Conservation (phyloP, 805 yeast species). For the Saturnispora quitensis region DNA sequence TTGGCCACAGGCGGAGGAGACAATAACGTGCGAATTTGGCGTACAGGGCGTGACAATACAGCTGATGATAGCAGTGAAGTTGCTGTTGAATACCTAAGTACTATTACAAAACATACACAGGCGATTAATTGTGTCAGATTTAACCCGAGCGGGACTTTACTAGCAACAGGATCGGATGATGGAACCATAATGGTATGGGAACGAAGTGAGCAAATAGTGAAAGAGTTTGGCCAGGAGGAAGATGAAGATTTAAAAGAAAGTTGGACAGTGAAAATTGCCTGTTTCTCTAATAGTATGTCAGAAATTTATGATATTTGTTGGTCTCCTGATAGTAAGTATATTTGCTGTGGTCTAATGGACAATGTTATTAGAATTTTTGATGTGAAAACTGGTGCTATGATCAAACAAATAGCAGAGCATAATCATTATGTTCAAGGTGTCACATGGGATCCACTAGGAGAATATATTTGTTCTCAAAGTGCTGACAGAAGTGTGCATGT, state of each 20-base stretch:
- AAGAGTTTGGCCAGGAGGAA: conserved; percentile 52
- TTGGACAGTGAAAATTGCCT: conserved; percentile 59
- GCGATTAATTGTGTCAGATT: conserved; percentile 91
- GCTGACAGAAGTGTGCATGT: conserved; percentile 80
- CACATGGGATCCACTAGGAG: conserved; percentile 83
- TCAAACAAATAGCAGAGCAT: conserved; percentile 61
- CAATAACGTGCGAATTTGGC: conserved; percentile 60
- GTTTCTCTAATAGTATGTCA: conserved; percentile 44
- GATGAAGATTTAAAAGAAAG: conserved; percentile 48
- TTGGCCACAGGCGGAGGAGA: conserved; percentile 94
- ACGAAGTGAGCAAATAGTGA: conserved; percentile 40
- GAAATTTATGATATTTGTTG: conserved; percentile 90
- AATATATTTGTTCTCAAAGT: conserved; percentile 75
- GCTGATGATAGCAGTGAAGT: conserved; percentile 16
- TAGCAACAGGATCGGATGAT: conserved; percentile 95
- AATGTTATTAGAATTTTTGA: conserved; percentile 65
- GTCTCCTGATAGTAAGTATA: conserved; percentile 75
- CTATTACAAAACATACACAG: conserved; percentile 81
- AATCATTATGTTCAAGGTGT: conserved; percentile 92
- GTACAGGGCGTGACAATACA: conserved; percentile 14
- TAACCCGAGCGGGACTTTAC: conserved; percentile 52
- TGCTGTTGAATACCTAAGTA: conserved; percentile 65
- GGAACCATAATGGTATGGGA: conserved; percentile 83
- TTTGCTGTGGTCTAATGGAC: conserved; percentile 91
- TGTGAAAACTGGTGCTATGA: conserved; percentile 45